Evolutionary conservation across 139 green algal species (phyloP), one percentile per base, ranked within the genome.

Genomic region (Tetratostichococcus sp.): DNA sequence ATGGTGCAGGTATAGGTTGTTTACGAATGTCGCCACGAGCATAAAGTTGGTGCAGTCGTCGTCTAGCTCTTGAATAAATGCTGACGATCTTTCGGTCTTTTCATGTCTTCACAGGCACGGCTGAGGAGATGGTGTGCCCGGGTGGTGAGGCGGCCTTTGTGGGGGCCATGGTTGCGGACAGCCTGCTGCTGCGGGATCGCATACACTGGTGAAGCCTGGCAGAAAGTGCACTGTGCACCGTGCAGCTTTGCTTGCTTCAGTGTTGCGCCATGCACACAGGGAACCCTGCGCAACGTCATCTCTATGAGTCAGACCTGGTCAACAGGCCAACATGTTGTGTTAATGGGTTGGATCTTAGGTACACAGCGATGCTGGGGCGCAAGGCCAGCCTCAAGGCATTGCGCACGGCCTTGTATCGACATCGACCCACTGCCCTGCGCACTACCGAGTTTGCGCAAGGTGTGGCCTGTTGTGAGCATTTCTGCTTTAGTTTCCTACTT

Each of bases 81-180:
- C 8, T 50, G 39, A 50, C 11, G 39, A 50, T 6, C n/a, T n/a
- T n/a, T n/a, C n/a, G n/a, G n/a, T n/a, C n/a, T n/a, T n/a, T n/a
- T n/a, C n/a, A n/a, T n/a, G n/a, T n/a, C n/a, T n/a, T n/a, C n/a
- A n/a, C 77, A 78, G 90, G 91, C 59, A 95, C 89, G 0, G 69
- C 82, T 0, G 84, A 50, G 1, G 95, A 98, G 85, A 98, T 97
- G 91, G 86, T 94, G 58, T 96, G 84, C 70, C 84, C 87, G 4
- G 94, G 94, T 1, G 95, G 95, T 14, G 95, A 98, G 87, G 57
- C 87, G 73, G 88, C 87, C 0, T 98, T 98, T 71, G 84, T 98
- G 16, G 65, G 57, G 23, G 80, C 69, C 21, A 98, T 98, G 89
- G 76, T 97, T 28, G 70, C 75, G 3, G 95, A 98, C 68, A 97